These are phyloP conservation scores for Coniochaeta hoffmannii DNA, from an alignment of 2,329 filamentous ascomycete species.

Conservation along the genomic window DNA sequence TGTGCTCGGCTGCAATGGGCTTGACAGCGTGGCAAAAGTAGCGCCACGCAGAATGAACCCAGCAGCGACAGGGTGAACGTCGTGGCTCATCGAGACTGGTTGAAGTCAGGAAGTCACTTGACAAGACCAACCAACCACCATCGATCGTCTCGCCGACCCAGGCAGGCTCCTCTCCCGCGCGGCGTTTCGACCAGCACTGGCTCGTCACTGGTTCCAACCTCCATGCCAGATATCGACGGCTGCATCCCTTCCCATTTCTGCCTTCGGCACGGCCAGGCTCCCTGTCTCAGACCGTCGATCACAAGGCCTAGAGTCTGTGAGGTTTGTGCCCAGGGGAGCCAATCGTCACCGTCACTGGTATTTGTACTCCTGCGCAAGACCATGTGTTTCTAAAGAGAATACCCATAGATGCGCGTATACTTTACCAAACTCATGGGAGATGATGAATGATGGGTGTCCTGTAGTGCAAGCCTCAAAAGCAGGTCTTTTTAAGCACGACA, in stretches of 20 bases:
- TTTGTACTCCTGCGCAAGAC: too few species aligned
- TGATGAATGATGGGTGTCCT: background rate
- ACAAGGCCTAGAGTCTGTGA: background rate
- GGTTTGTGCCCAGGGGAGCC: background rate
- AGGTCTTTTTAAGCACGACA: background rate
- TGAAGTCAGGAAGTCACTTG: constrained; percentile 9
- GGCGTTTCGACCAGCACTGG: background rate
- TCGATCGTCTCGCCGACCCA: background rate
- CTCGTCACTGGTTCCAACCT: background rate
- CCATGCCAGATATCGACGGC: background rate
- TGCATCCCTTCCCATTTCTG: background rate
- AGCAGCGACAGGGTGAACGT: constrained; percentile 2
- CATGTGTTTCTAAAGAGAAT: background rate
- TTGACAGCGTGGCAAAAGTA: constrained; percentile 7
- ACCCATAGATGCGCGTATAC: background rate
- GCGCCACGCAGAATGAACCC: background rate
- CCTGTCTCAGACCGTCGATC: background rate
- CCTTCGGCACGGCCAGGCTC: background rate
- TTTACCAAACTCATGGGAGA: background rate
- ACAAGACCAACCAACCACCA: background rate
- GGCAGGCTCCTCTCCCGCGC: background rate
- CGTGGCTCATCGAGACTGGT: constrained; percentile 15
- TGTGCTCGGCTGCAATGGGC: background rate
- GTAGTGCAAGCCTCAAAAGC: background rate
- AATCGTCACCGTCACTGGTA: too few species aligned